Conservation (phyloP, 257 asterid genomes). For the Avicennia marina region DNA sequence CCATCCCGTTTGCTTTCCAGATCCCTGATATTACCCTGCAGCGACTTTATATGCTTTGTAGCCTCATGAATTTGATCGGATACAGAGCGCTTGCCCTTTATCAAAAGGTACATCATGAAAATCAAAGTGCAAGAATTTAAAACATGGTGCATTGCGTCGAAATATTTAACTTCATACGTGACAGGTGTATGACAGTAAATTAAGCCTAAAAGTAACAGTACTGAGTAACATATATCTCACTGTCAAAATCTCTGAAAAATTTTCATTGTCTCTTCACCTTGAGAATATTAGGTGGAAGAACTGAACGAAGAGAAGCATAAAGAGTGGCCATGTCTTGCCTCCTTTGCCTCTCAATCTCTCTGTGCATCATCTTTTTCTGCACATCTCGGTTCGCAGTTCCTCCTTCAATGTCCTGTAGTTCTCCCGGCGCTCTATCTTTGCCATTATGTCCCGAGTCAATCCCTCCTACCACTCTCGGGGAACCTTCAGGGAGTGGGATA, state of each 20-base stretch:
- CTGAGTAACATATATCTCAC: too few relatives aligned
- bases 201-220: too few relatives aligned
- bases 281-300: conserved; percentile 32
- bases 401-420: background rate
- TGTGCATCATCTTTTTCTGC: conserved; percentile 28
- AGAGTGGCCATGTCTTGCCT: conserved; percentile 49
- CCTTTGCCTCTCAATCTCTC: conserved; percentile 47
- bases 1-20: conserved; percentile 22
- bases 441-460: background rate
- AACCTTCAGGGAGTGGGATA: background rate
- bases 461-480: background rate
- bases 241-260: too few relatives aligned
- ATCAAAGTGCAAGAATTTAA: too few relatives aligned
- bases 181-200: too few relatives aligned
- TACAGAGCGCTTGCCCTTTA: conserved; percentile 44
- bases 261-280: conserved; percentile 23
- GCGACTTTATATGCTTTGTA: conserved; percentile 26
- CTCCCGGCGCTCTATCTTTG: background rate
- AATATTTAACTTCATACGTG: too few relatives aligned
- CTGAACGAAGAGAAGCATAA: conserved; percentile 34
- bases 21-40: conserved; percentile 31
- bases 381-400: background rate
- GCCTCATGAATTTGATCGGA: conserved; percentile 49
- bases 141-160: too few relatives aligned
- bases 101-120: too few relatives aligned